Evolutionary conservation across 352 stramenopile species (phyloP).

Genomic region (Pythium periplocum): DNA sequence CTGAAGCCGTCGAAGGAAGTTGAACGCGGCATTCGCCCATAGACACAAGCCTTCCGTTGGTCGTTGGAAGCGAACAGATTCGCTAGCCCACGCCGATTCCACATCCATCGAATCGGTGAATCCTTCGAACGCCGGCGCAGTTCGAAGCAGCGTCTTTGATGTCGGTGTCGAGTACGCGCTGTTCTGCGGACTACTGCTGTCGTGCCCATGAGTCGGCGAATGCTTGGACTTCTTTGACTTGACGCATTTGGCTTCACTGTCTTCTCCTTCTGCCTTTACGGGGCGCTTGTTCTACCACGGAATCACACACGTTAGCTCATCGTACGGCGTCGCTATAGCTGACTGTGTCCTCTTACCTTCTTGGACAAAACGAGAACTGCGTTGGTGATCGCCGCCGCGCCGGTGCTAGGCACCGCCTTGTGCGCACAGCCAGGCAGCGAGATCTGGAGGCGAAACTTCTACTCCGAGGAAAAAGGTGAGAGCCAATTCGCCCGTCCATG

Average conservation of each 20-base stretch:
- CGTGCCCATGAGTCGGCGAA: background rate
- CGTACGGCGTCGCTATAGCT: too few species aligned
- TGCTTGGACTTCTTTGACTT: constrained; percentile 48
- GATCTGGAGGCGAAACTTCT: constrained; percentile 63
- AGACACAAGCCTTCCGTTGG: constrained; percentile 48
- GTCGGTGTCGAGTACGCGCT: constrained; percentile 20
- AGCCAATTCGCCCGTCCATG: too few species aligned
- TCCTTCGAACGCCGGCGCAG: constrained; percentile 21
- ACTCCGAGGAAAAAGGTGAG: background rate
- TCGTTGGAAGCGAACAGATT: constrained; percentile 38
- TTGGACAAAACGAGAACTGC: constrained; percentile 64
- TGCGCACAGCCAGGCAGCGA: constrained; percentile 34
- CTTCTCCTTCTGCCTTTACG: constrained; percentile 41
- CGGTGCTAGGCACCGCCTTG: constrained; percentile 4
- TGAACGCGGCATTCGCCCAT: constrained; percentile 72
- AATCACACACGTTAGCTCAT: too few species aligned
- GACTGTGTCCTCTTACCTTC: constrained; percentile 25
- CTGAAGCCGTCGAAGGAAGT: constrained; percentile 62
- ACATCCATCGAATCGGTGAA: constrained; percentile 11
- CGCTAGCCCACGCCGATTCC: constrained; percentile 18
- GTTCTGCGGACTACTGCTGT: constrained; percentile 4
- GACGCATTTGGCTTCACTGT: constrained; percentile 19
- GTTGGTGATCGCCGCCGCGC: constrained; percentile 29
- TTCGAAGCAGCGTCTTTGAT: background rate
- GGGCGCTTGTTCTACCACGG: constrained; percentile 51